Conservation (phyloP, 1,284 basidiomycete species). For the Cerrena zonata region DNA sequence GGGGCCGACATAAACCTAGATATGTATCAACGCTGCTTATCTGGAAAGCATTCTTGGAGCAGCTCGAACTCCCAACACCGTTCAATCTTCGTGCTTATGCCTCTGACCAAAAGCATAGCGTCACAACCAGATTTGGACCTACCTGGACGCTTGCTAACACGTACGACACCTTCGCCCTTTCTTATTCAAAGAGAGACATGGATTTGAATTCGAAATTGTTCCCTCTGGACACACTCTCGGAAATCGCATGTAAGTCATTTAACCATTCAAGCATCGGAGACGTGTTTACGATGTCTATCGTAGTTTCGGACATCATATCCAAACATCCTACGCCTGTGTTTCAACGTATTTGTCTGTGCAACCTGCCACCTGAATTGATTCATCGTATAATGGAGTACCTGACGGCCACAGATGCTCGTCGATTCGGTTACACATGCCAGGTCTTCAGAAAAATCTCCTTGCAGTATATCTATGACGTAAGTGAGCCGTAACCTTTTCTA, state of each 20-base stretch:
- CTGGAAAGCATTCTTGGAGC: too few species aligned
- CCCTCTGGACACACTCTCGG: neutral
- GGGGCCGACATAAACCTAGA: conserved; percentile 8
- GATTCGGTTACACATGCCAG: conserved; percentile 9
- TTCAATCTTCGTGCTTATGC: too few species aligned
- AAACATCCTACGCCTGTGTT: conserved; percentile 2
- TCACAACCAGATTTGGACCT: too few species aligned
- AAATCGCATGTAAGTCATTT: neutral
- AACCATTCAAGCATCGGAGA: too few species aligned
- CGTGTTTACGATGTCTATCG: too few species aligned
- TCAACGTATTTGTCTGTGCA: conserved; percentile 5
- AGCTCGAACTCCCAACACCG: too few species aligned
- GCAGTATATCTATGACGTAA: conserved; percentile 10
- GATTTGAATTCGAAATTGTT: too few species aligned
- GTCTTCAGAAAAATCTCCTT: conserved; percentile 7
- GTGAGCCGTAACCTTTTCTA: neutral
- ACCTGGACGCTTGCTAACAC: too few species aligned
- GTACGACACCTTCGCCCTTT: too few species aligned
- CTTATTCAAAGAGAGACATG: too few species aligned
- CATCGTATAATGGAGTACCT: conserved; percentile 9
- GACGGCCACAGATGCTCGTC: conserved; percentile 1
- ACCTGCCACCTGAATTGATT: conserved; percentile 13
- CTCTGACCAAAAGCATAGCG: too few species aligned
- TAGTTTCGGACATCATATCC: neutral
- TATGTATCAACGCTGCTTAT: conserved; percentile 7